Base-by-base conservation (phyloP, 257 asterid genomes). In the Schizonepeta tenuifolia region DNA sequence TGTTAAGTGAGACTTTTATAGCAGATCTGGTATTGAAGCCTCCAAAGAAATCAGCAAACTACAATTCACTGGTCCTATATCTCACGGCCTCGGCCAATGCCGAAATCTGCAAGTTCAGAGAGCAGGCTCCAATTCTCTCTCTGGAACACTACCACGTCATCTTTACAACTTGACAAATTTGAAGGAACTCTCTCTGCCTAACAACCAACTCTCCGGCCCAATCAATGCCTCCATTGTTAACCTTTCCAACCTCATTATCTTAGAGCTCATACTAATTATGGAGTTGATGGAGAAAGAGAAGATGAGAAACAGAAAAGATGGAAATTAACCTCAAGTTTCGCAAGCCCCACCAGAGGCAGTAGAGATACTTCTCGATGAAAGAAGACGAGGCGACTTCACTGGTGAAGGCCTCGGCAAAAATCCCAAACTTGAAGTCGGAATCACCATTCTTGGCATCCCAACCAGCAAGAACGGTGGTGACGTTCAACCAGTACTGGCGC, bases 281-380 rank as follows among this genome's bases (percentile, higher is more conserved):
- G 11, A 10, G 7, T 4, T 31, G 6, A 31, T 31, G 0, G 6
- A 31, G 7, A 31, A 4, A 0, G 6, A 31, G 35, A 31, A 31
- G 36, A 31, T 0, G 36, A 15, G 57, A 15, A n/a, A n/a, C n/a
- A n/a, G n/a, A n/a, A n/a, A n/a, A 36, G 10, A 4, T 1, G 1
- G 0, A 1, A 15, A 5, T 0, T 1, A 36, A 94, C 98, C 99
- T 91, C 84, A 95, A 80, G 77, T 95, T 95, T 78, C 98, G 82
- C 69, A 95, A 82, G 68, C 99, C 99, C 99, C 99, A 91, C 99
- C 99, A 95, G 24, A 95, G 96, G 84, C 98, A 88, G 77, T 92
- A 90, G 11, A 92, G 78, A 81, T 91, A 92, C 86, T 92, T 92
- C 71, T 87, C 87, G 14, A 85, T 5, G 83, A 90, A 91, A 18